Evolutionary conservation across 1,284 basidiomycete species (phyloP).

Genomic region (Cystobasidium pallidum): DNA sequence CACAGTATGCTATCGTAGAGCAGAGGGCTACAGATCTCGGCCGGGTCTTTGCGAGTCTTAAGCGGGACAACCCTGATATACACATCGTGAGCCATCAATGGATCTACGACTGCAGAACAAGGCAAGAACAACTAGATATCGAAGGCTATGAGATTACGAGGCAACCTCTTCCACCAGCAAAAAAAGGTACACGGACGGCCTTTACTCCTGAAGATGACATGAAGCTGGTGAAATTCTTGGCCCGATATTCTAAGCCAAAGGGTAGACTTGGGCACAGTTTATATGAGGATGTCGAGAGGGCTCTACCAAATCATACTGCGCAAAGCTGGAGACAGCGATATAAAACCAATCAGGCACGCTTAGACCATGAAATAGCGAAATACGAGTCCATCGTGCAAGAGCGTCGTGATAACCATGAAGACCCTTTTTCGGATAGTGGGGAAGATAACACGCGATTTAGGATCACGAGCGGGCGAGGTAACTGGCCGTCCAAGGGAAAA

Average conservation of each 20-base stretch:
- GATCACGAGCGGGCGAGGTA: slow-evolving; percentile 10
- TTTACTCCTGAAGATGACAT: slow-evolving; percentile 37
- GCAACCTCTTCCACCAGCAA: slow-evolving; percentile 18
- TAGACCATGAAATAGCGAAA: slow-evolving; percentile 17
- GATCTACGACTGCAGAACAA: slow-evolving; percentile 28
- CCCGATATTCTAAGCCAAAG: slow-evolving; percentile 12
- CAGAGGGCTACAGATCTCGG: slow-evolving; percentile 25
- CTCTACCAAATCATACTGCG: slow-evolving; percentile 24
- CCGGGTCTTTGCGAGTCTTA: slow-evolving; percentile 17
- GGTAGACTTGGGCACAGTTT: slow-evolving; percentile 7
- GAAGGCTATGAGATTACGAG: slow-evolving; percentile 20
- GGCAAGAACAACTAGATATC: slow-evolving; percentile 1
- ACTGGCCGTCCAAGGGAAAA: slow-evolving; percentile 8
- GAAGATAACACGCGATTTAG: slow-evolving; percentile 10
- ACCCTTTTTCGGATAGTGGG: slow-evolving; percentile 22
- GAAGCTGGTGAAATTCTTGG: slow-evolving; percentile 29
- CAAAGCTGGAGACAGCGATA: slow-evolving; percentile 33
- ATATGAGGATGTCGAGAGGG: slow-evolving; percentile 23
- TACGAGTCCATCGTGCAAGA: slow-evolving; percentile 25
- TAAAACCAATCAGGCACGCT: slow-evolving; percentile 27
- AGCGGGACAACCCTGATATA: slow-evolving; percentile 24
- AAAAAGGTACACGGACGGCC: slow-evolving; percentile 34
- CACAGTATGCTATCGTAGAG: slow-evolving; percentile 40
- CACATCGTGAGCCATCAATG: slow-evolving; percentile 34
- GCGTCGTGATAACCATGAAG: slow-evolving; percentile 23